These are phyloP conservation scores for Pyrenula massariospora DNA, from an alignment of 495 filamentous ascomycete species.

Conservation along the genomic window DNA sequence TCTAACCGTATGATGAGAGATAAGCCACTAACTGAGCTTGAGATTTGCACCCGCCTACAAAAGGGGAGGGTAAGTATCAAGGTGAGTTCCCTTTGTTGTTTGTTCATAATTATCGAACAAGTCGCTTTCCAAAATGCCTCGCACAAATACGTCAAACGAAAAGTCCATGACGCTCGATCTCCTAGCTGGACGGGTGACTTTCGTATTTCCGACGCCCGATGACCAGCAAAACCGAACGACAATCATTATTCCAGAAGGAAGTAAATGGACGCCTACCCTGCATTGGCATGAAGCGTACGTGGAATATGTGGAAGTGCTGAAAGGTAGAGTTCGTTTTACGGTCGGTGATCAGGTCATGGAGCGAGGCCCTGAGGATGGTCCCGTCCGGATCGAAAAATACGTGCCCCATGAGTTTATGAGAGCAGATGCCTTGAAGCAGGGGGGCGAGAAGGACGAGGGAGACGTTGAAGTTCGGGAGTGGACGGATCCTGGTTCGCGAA, in stretches of 20 bases:
- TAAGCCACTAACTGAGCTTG: background rate
- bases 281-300: background rate
- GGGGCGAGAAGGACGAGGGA: background rate
- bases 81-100: background rate
- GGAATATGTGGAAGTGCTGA: background rate
- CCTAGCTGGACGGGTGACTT: background rate
- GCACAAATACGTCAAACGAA: background rate
- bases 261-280: background rate
- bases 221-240: background rate
- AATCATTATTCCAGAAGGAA: background rate
- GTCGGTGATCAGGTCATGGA: background rate
- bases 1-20: background rate
- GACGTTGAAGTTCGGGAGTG: background rate
- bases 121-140: background rate
- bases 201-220: background rate
- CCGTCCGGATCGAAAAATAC: background rate
- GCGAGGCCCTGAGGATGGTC: background rate
- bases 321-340: background rate
- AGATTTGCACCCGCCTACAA: background rate
- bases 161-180: background rate
- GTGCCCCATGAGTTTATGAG: constrained; percentile 1
- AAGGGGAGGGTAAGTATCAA: background rate
- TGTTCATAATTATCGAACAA: background rate
- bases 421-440: background rate
- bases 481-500: background rate